phyloP scores from a whole-genome alignment of 2,329 filamentous ascomycete species.

The Xylariomycetidae sp. region DNA sequence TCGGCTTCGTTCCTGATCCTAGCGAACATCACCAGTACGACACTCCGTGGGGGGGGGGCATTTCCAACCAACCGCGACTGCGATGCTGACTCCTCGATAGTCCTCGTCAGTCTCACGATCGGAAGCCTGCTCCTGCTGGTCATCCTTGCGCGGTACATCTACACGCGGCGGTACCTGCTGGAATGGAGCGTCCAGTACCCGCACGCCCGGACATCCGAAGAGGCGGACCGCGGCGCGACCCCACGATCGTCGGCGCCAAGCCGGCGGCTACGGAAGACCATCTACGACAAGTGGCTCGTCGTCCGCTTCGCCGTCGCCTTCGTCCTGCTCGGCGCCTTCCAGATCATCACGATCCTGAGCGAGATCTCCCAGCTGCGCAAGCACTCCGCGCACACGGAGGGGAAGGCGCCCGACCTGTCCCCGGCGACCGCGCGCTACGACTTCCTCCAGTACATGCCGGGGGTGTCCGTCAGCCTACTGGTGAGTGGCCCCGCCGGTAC shows the following conservation, averaged over 20 bases:
- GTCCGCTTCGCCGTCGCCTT: constrained; percentile 33
- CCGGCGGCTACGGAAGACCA: constrained; percentile 17
- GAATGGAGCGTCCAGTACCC: constrained; percentile 22
- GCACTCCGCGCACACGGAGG: constrained; percentile 19
- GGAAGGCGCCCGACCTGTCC: constrained; percentile 24
- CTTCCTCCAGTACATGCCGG: constrained; percentile 28
- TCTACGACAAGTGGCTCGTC: constrained; percentile 34
- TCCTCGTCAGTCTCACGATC: constrained; percentile 27
- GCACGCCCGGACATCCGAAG: constrained; percentile 18
- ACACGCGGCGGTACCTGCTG: constrained; percentile 26
- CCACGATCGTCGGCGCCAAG: constrained; percentile 7
- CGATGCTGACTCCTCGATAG: too few relatives aligned
- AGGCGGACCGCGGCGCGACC: neutral
- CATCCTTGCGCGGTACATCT: constrained; percentile 34
- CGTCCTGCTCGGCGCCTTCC: constrained; percentile 28
- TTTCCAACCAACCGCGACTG: neutral
- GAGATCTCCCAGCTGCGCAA: constrained; percentile 22
- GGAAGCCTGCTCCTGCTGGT: constrained; percentile 29
- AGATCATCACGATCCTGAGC: constrained; percentile 27
- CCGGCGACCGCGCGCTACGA: constrained; percentile 21
- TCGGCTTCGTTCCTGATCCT: constrained; percentile 27
- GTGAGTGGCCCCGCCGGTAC: too few relatives aligned
- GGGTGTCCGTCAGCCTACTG: constrained; percentile 20
- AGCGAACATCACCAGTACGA: constrained; percentile 32
- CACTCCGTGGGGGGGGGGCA: neutral